These are phyloP conservation scores for Yamadazyma takamatsuzukensis DNA, from an alignment of 805 yeast species.

Conservation along the genomic window DNA sequence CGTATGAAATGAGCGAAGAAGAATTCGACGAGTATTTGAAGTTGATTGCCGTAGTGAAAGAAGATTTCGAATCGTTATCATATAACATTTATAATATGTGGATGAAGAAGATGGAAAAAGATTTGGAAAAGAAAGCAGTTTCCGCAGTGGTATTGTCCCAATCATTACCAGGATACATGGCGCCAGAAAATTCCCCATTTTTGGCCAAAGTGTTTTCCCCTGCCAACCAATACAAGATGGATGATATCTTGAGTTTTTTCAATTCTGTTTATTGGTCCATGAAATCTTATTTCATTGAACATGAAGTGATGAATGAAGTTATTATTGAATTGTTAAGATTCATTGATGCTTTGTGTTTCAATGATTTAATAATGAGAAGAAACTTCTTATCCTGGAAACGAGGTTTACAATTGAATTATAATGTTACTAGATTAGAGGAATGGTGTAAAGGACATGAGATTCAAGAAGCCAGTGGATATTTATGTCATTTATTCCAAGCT, in stretches of 20 bases:
- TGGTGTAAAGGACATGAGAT: constrained; percentile 96
- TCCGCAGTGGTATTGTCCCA: constrained; percentile 95
- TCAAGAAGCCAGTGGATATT: constrained; percentile 78
- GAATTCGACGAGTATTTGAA: constrained; percentile 89
- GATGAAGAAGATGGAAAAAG: constrained; percentile 93
- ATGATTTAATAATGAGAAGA: constrained; percentile 91
- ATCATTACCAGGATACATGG: constrained; percentile 92
- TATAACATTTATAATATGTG: constrained; percentile 94
- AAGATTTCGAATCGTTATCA: constrained; percentile 88
- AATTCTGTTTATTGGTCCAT: constrained; percentile 90
- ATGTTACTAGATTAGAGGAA: constrained; percentile 93
- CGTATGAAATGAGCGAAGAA: constrained; percentile 80
- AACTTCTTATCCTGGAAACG: constrained; percentile 96
- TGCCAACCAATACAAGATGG: constrained; percentile 81
- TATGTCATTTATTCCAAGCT: constrained; percentile 86
- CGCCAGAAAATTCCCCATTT: constrained; percentile 78
- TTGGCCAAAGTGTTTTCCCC: constrained; percentile 77
- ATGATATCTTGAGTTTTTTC: constrained; percentile 84
- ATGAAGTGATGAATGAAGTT: constrained; percentile 78
- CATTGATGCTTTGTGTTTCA: constrained; percentile 91
- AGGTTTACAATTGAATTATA: constrained; percentile 93
- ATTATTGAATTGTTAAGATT: constrained; percentile 77
- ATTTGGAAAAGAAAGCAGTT: constrained; percentile 83
- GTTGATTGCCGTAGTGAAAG: constrained; percentile 85
- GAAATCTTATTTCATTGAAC: constrained; percentile 85